phyloP scores from a whole-genome alignment of 257 asterid species.

The Solanum bukasovii region DNA sequence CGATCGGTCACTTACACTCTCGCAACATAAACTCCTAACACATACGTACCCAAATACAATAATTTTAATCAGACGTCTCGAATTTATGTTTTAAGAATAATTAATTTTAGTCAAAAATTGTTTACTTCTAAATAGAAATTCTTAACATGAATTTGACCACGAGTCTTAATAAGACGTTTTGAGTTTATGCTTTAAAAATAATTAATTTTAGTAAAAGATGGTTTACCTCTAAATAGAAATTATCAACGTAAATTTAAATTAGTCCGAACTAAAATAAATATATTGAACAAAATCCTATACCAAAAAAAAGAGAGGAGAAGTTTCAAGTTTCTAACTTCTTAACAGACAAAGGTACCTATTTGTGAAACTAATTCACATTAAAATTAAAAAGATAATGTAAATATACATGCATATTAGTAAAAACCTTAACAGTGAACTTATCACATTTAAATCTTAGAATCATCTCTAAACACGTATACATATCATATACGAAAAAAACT shows the following conservation, averaged over 20 bases:
- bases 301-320: not conserved
- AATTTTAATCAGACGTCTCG: not conserved
- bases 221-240: not conserved
- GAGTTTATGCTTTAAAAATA: not conserved
- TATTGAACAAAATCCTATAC: not conserved
- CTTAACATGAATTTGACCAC: too few relatives aligned
- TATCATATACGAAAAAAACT: not conserved
- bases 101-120: not conserved
- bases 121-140: not conserved
- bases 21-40: not conserved
- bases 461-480: accelerated
- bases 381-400: not conserved
- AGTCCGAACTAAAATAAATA: not conserved
- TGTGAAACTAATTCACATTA: too few relatives aligned
- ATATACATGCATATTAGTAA: not conserved
- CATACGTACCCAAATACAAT: not conserved
- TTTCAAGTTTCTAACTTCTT: not conserved
- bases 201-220: not conserved
- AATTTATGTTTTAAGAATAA: not conserved
- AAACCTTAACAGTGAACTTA: not conserved
- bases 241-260: not conserved
- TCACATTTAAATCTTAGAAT: not conserved
- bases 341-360: not conserved
- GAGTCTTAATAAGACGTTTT: not conserved
- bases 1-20: not conserved